phyloP scores from a whole-genome alignment of 169 alveolate genomes.

The Plasmodium vinckei region DNA sequence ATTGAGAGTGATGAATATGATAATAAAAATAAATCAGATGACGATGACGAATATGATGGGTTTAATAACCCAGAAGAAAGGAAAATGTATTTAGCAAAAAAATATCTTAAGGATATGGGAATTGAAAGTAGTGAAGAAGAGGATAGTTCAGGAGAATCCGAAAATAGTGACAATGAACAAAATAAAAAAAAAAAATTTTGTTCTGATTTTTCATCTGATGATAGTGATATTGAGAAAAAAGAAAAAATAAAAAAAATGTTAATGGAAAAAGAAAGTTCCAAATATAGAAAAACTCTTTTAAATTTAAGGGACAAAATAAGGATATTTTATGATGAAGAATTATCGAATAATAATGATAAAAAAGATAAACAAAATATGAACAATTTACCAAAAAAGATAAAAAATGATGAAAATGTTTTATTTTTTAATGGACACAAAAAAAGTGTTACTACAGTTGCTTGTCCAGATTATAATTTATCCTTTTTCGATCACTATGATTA shows the following conservation, averaged over 20 bases:
- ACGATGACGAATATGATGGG: constrained; percentile 20
- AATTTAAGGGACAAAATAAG: constrained; percentile 57
- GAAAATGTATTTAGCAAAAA: constrained; percentile 69
- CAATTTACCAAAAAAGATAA: background rate
- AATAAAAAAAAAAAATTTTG: background rate
- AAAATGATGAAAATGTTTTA: constrained; percentile 20
- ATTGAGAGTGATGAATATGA: constrained; percentile 10
- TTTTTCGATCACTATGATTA: constrained; percentile 56
- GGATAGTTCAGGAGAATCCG: constrained; percentile 7
- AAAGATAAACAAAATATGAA: constrained; percentile 5
- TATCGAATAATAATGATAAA: constrained; percentile 27
- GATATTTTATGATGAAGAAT: constrained; percentile 49
- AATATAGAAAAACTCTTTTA: constrained; percentile 24
- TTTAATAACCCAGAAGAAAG: constrained; percentile 71
- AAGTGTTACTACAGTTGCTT: constrained; percentile 69
- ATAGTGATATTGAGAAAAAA: constrained; percentile 31
- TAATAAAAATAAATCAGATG: constrained; percentile 9
- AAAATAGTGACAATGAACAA: constrained; percentile 15
- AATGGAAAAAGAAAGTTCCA: constrained; percentile 39
- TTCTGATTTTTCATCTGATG: constrained; percentile 16
- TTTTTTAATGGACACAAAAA: constrained; percentile 64
- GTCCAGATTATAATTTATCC: constrained; percentile 64
- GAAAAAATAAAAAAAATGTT: constrained; percentile 42
- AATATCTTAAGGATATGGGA: constrained; percentile 64
- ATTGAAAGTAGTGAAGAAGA: constrained; percentile 44